Evolutionary conservation across 164 flowering plant species (phyloP).

Genomic region (Brasenia schreberi): DNA sequence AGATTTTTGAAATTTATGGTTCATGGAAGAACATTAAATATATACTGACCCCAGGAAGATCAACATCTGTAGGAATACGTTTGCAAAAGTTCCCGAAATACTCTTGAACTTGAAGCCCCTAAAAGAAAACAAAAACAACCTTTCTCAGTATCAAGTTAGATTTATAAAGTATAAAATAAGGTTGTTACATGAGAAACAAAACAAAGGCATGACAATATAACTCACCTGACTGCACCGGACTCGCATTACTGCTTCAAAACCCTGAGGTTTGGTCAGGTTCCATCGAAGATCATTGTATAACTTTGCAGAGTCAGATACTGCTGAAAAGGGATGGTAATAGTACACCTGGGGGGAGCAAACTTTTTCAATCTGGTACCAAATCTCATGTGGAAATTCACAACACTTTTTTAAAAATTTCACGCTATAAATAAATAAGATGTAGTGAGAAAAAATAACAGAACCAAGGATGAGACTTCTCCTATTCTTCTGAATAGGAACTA

Average conservation of each 20-base stretch:
- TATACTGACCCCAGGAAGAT: conserved; percentile 78
- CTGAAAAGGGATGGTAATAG: conserved; percentile 90
- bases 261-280: conserved; percentile 97
- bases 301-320: conserved; percentile 82
- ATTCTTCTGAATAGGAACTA: too few species aligned
- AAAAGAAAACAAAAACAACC: conserved; percentile 3
- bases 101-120: conserved; percentile 99
- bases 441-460: too few species aligned
- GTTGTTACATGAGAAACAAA: not conserved
- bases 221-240: conserved; percentile 95
- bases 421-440: too few species aligned
- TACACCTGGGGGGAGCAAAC: conserved; percentile 45
- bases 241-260: conserved; percentile 99
- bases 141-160: not conserved
- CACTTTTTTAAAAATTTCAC: too few species aligned
- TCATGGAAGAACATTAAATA: not conserved
- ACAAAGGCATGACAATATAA: not conserved
- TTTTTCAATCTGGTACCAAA: not conserved
- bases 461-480: too few species aligned
- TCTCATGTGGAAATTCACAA: not conserved
- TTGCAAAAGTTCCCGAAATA: conserved; percentile 93
- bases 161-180: too few species aligned
- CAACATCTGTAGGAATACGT: conserved; percentile 96
- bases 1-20: too few species aligned
- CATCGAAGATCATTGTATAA: conserved; percentile 97